Evolutionary conservation across 2,329 filamentous ascomycete genomes (phyloP), one percentile per base, ranked within the genome.

Genomic region (Drechslera avenae): DNA sequence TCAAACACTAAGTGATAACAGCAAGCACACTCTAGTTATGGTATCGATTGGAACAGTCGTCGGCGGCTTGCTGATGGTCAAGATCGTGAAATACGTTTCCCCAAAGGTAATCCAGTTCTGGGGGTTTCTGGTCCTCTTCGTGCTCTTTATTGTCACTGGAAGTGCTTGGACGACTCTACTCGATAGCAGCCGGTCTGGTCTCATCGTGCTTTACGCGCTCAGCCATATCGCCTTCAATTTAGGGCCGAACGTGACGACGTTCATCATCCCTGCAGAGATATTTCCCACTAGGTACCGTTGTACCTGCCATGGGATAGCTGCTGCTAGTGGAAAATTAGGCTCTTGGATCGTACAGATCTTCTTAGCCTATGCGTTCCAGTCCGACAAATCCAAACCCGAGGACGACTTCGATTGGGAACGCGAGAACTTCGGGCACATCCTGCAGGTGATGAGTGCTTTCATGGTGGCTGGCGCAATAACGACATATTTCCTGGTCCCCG

Each of bases 241-340:
- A 1, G 70, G 71, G 18, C 66, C 70, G 4, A 73, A 73, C 39
- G 66, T 68, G 3, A 68, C 70, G 1, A 73, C 71, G 3, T 74
- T 73, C 46, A 72, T 73, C 36, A 79, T 83, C 31, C 78, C 81
- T n/a, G 80, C 80, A 10, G 81, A 83, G 54, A 75, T 82, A 43
- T 84, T 83, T 55, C 81, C 81, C 3, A 83, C 81, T 0, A 73
- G 78, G 14, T 83, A 83, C 59, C 76, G 81, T 14, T 80, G 75
- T 44, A 80, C 78, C 1, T 80, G 77, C 52, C 79, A 83, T 60
- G 81, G 81, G 16, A 76, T 83, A 52, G 76, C 77, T 21, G 81
- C 81, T n/a, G 81, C 75, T 1, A 64, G 74, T 1, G 81, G 81
- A 3, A 83, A 83, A 60, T 64, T 83, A 0, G 81, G 81, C 14